Evolutionary conservation across 345 rosid species (phyloP).

Genomic region (Corchorus capsularis): DNA sequence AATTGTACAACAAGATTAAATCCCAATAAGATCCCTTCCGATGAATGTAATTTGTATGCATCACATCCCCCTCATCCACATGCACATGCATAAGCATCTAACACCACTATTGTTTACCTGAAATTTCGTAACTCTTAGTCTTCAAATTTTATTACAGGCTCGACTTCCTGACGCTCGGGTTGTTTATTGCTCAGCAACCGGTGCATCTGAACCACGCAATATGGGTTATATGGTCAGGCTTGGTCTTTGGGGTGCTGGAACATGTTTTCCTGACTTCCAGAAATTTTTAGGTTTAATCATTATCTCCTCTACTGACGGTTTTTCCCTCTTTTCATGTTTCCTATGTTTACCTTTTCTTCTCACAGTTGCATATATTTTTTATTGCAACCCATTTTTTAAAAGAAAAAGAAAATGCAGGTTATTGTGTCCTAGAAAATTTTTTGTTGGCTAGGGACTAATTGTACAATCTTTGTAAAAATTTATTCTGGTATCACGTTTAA

Average conservation of each 20-base stretch:
- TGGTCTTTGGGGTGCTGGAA: conserved; percentile 99
- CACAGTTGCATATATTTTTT: not conserved
- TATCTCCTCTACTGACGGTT: not conserved
- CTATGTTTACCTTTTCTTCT: not conserved
- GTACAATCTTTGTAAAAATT: not conserved
- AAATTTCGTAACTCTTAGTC: conserved; percentile 21
- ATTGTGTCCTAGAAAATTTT: not conserved
- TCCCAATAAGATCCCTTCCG: not conserved
- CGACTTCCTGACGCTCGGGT: conserved; percentile 95
- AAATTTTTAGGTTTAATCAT: conserved; percentile 62
- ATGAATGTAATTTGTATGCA: not conserved
- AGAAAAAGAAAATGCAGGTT: no score
- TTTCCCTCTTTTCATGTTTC: not conserved
- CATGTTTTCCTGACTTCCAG: conserved; percentile 75
- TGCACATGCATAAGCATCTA: not conserved
- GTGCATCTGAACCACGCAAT: conserved; percentile 99
- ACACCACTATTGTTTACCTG: conserved; percentile 8
- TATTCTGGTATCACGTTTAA: not conserved
- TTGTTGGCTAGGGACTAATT: not conserved
- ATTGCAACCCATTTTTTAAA: conserved; percentile 8
- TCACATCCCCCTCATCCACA: not conserved
- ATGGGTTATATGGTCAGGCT: conserved; percentile 99
- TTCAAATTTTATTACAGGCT: conserved; percentile 60
- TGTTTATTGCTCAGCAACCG: conserved; percentile 98
- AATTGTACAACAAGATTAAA: not conserved